Evolutionary conservation across 495 filamentous ascomycete species (phyloP).

Genomic region (Margaritispora aquatica): DNA sequence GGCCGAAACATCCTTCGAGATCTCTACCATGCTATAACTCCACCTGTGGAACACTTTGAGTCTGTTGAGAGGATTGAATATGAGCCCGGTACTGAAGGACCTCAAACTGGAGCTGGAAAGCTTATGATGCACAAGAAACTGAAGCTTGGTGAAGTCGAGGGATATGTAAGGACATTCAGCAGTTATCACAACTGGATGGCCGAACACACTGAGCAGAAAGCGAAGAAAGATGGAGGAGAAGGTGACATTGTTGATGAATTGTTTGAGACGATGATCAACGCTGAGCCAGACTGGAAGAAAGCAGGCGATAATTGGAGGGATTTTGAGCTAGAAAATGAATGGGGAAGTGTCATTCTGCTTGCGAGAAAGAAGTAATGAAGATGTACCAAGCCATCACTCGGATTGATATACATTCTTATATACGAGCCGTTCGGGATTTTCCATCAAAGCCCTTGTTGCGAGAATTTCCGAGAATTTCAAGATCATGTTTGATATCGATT

Average conservation of each 20-base stretch:
- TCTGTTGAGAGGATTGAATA: slow-evolving; percentile 47
- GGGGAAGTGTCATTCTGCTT: slow-evolving; percentile 51
- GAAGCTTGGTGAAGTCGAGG: slow-evolving; percentile 47
- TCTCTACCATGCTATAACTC: slow-evolving; percentile 40
- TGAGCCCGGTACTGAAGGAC: slow-evolving; percentile 38
- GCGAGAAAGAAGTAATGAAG: slow-evolving; percentile 34
- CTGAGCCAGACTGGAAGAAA: slow-evolving; percentile 42
- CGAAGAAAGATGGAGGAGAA: slow-evolving; percentile 39
- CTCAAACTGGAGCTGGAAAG: slow-evolving; percentile 35
- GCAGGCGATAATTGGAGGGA: slow-evolving; percentile 41
- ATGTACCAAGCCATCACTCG: too few relatives aligned
- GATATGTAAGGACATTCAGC: slow-evolving; percentile 52
- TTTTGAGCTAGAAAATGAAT: slow-evolving; percentile 41
- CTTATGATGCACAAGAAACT: slow-evolving; percentile 45
- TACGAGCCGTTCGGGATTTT: too few relatives aligned
- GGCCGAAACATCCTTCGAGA: slow-evolving; percentile 47
- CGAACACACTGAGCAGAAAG: slow-evolving; percentile 36
- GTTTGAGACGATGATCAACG: slow-evolving; percentile 44
- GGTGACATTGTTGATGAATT: slow-evolving; percentile 50
- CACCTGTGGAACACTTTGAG: slow-evolving; percentile 42
- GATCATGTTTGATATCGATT: too few relatives aligned
- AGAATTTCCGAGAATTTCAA: too few relatives aligned
- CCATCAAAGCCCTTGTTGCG: too few relatives aligned
- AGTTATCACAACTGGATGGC: slow-evolving; percentile 48
- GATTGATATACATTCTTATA: background rate